phyloP scores from a whole-genome alignment of 345 rosid genomes.

The Iberis pinnata region DNA sequence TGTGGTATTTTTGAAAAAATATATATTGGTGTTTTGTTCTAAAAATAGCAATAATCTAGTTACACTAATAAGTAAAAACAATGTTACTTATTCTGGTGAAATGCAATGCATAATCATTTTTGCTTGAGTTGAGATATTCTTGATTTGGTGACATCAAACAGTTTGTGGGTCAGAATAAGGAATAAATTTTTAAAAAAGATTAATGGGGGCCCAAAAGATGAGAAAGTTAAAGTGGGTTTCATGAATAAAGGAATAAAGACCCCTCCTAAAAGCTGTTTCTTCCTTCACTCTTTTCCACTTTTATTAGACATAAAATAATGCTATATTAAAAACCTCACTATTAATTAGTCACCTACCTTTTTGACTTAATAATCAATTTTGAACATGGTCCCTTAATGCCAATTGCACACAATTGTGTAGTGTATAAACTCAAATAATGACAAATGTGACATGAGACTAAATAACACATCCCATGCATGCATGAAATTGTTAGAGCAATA shows the following conservation, averaged over 20 bases:
- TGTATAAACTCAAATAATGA: conserved; percentile 6
- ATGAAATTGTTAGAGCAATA: conserved; percentile 4
- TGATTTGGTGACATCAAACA: conserved; percentile 19
- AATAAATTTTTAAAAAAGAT: conserved; percentile 3
- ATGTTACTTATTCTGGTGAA: background rate
- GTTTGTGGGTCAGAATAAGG: conserved; percentile 18
- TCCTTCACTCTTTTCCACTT: conserved; percentile 8
- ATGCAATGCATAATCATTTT: background rate
- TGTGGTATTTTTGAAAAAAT: background rate
- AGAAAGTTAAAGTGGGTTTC: conserved; percentile 33
- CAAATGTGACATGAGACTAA: conserved; percentile 16
- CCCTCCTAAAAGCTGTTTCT: conserved; percentile 26
- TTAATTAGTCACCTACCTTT: background rate
- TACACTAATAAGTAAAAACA: background rate
- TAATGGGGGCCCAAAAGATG: conserved; percentile 18
- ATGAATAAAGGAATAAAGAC: conserved; percentile 25
- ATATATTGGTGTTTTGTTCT: background rate
- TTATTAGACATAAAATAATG: background rate
- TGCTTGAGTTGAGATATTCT: background rate
- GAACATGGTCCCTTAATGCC: conserved; percentile 3
- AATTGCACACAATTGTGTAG: conserved; percentile 5
- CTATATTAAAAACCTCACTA: background rate
- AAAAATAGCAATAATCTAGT: background rate
- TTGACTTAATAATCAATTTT: conserved; percentile 1
- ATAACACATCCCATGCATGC: conserved; percentile 18